phyloP scores from a whole-genome alignment of 1,284 basidiomycete genomes.

The Mycena citricolor region DNA sequence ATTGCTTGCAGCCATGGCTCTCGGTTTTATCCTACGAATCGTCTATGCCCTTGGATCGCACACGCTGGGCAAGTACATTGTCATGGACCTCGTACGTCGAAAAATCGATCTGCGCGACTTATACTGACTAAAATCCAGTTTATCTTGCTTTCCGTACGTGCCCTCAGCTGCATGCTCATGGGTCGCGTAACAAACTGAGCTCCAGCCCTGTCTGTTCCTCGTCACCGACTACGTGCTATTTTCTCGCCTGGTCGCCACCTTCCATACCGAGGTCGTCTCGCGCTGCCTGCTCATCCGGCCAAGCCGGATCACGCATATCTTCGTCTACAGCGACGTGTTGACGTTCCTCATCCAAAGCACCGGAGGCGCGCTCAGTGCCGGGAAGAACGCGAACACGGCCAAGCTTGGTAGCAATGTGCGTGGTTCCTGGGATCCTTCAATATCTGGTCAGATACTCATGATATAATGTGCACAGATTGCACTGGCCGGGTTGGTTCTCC shows the following conservation, averaged over 20 bases:
- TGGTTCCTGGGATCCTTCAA: not conserved
- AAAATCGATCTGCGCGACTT: not conserved
- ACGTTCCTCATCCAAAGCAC: slow-evolving; percentile 12
- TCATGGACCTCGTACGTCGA: slow-evolving; percentile 10
- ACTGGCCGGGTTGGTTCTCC: slow-evolving; percentile 9
- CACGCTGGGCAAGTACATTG: slow-evolving; percentile 8
- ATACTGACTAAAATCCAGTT: slow-evolving; percentile 1
- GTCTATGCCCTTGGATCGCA: slow-evolving; percentile 7
- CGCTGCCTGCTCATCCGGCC: slow-evolving; percentile 4
- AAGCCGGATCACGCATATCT: slow-evolving; percentile 9
- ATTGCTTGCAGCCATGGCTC: slow-evolving; percentile 11
- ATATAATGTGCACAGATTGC: slow-evolving; percentile 7
- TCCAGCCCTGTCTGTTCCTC: slow-evolving; percentile 19
- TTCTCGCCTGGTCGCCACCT: slow-evolving; percentile 10
- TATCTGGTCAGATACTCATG: not conserved
- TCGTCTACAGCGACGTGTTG: slow-evolving; percentile 14
- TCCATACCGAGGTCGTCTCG: slow-evolving; percentile 4
- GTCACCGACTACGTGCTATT: slow-evolving; percentile 20
- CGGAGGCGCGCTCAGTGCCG: slow-evolving; percentile 5
- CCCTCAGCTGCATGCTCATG: not conserved
- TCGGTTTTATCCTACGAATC: slow-evolving; percentile 17
- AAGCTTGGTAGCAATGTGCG: slow-evolving; percentile 11
- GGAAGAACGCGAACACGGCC: not conserved
- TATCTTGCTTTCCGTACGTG: slow-evolving; percentile 19
- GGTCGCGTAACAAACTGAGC: no score